These are phyloP conservation scores for Glebionis coronaria DNA, from an alignment of 129 eudicot species.

Conservation along the genomic window DNA sequence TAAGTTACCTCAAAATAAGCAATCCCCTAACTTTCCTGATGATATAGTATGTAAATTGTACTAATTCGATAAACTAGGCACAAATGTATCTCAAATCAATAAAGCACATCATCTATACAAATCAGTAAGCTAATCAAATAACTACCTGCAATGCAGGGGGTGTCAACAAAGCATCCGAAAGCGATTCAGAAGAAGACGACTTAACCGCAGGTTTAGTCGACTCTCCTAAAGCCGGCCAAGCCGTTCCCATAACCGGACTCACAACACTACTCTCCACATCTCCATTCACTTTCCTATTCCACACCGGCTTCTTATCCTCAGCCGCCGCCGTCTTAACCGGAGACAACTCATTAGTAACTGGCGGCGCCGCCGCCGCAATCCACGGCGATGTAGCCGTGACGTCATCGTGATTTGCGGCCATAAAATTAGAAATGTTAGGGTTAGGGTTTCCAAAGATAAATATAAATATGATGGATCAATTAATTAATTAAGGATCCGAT, in stretches of 20 bases:
- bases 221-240: conserved; percentile 90
- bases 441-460: conserved; percentile 26
- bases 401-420: conserved; percentile 36
- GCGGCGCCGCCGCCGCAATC: conserved; percentile 36
- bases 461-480: too few species aligned
- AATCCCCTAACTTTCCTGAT: too few species aligned
- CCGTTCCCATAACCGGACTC: conserved; percentile 59
- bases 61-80: too few species aligned
- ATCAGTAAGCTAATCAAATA: too few species aligned
- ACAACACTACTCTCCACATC: conserved; percentile 31
- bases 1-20: too few species aligned
- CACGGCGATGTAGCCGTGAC: conserved; percentile 44
- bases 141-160: conserved; percentile 48
- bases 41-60: too few species aligned
- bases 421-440: conserved; percentile 1
- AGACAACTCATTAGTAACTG: conserved; percentile 25
- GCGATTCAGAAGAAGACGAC: conserved; percentile 53
- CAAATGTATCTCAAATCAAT: not conserved
- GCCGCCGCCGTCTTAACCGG: conserved; percentile 30
- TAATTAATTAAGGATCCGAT: too few species aligned
- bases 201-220: conserved; percentile 64
- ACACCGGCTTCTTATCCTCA: conserved; percentile 60
- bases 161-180: conserved; percentile 40
- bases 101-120: not conserved
- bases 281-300: conserved; percentile 67